A percentile compares a stretch with the other conserved stretches of the same genome.
These are phyloP conservation scores for Russula earlei DNA, from an alignment of 768 basidiomycete species.

Conservation along the genomic window DNA sequence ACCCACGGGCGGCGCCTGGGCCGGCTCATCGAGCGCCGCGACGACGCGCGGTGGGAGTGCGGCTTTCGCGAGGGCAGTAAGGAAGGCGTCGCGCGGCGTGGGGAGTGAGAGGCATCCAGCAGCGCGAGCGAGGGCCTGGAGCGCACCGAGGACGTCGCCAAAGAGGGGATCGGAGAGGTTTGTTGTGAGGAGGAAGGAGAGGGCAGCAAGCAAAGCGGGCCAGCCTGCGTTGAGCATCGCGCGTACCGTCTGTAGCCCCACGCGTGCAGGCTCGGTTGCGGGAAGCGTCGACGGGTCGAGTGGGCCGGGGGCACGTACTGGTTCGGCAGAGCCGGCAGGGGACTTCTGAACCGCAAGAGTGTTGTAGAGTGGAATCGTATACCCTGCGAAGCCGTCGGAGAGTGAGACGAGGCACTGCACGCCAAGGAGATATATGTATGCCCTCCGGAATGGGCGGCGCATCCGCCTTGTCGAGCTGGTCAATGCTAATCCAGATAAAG, in stretches of 20 bases:
- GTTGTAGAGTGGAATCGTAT: conserved; percentile 67
- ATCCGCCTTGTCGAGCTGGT: conserved; percentile 96
- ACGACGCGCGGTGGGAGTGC: conserved; percentile 89
- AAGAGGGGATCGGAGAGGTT: conserved; percentile 91
- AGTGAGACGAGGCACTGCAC: conserved; percentile 82
- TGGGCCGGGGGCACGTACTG: conserved; percentile 63
- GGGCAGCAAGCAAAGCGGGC: conserved; percentile 85
- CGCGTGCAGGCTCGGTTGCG: conserved; percentile 41
- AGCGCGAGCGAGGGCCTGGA: conserved; percentile 79
- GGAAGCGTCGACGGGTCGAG: conserved; percentile 53
- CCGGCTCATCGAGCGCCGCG: conserved; percentile 61
- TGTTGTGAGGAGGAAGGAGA: conserved; percentile 83
- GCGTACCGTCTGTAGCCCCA: conserved; percentile 53
- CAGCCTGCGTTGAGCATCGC: conserved; percentile 82
- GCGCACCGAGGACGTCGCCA: conserved; percentile 71
- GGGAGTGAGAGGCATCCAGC: conserved; percentile 80
- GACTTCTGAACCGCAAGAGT: conserved; percentile 56
- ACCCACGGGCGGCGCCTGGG: conserved; percentile 43
- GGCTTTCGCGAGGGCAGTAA: conserved; percentile 81
- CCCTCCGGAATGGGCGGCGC: conserved; percentile 87
- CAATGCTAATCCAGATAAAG: conserved; percentile 66
- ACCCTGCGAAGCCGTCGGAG: conserved; percentile 75
- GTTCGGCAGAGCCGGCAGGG: conserved; percentile 50
- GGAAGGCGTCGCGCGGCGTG: conserved; percentile 90
- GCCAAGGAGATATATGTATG: conserved; percentile 86